Evolutionary conservation across 306 rosid species (phyloP).

Genomic region (Leucaena leucocephala): DNA sequence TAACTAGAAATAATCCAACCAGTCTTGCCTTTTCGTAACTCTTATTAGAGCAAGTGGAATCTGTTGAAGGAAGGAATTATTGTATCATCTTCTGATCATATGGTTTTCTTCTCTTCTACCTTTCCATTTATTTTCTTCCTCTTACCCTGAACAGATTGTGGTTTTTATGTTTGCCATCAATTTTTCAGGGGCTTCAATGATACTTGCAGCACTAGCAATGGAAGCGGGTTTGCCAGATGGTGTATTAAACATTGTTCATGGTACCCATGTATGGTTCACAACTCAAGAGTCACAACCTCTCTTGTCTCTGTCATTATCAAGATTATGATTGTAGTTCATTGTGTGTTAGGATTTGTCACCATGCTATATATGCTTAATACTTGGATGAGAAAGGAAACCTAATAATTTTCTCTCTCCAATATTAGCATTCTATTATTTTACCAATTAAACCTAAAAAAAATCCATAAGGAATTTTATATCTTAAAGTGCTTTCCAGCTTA

Average conservation of each 20-base stretch:
- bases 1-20: slow-evolving; percentile 2
- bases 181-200: slow-evolving; percentile 64
- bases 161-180: slow-evolving; percentile 30
- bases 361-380: not conserved
- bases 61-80: not conserved
- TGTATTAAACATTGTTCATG: slow-evolving; percentile 74
- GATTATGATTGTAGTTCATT: slow-evolving; percentile 11
- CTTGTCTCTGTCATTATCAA: slow-evolving; percentile 6
- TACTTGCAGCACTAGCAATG: slow-evolving; percentile 66
- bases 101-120: not conserved
- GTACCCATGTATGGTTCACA: slow-evolving; percentile 57
- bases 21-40: slow-evolving; percentile 14
- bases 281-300: slow-evolving; percentile 1
- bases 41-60: not conserved
- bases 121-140: slow-evolving; percentile 6
- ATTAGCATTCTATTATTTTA: not conserved
- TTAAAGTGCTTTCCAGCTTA: not conserved
- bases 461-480: not conserved
- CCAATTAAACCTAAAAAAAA: not conserved
- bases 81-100: slow-evolving; percentile 6
- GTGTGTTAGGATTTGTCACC: slow-evolving; percentile 3
- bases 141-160: not conserved
- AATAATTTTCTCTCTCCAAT: not conserved
- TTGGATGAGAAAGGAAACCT: not conserved
- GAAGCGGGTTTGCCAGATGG: slow-evolving; percentile 87